Evolutionary conservation across 2,329 filamentous ascomycete species (phyloP).

Genomic region (Fusarium continuum): DNA sequence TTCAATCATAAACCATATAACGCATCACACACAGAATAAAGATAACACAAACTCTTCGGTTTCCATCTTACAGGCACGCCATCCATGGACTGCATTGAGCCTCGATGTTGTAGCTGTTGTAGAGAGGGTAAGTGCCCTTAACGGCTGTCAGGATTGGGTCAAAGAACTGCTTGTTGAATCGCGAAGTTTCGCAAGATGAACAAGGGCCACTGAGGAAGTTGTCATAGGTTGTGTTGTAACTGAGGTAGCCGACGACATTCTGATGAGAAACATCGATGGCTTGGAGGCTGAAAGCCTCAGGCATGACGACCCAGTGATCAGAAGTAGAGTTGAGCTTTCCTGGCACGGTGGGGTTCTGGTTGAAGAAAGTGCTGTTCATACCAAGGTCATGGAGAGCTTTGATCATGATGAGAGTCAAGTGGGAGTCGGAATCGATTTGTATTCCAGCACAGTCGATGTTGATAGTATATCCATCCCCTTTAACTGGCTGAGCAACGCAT

Average conservation of each 20-base stretch:
- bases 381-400: conserved; percentile 52
- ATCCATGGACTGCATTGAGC: conserved; percentile 53
- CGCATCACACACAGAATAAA: conserved; percentile 15
- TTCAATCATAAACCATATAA: conserved; percentile 10
- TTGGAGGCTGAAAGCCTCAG: conserved; percentile 49
- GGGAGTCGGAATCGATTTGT: conserved; percentile 51
- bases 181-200: conserved; percentile 48
- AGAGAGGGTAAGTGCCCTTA: conserved; percentile 51
- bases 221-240: conserved; percentile 52
- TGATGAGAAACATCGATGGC: conserved; percentile 48
- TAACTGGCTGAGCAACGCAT: conserved; percentile 47
- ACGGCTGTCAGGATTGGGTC: conserved; percentile 51
- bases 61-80: conserved; percentile 39
- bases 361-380: conserved; percentile 52
- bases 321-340: conserved; percentile 43
- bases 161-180: conserved; percentile 51
- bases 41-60: background rate
- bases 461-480: conserved; percentile 50
- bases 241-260: conserved; percentile 48
- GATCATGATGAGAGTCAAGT: conserved; percentile 52
- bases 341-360: conserved; percentile 51
- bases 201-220: conserved; percentile 51
- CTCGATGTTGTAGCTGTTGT: conserved; percentile 50
- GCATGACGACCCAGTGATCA: conserved; percentile 52
- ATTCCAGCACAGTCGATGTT: conserved; percentile 51